phyloP scores from a whole-genome alignment of 2,329 filamentous ascomycete species.

The Penicillium expansum region DNA sequence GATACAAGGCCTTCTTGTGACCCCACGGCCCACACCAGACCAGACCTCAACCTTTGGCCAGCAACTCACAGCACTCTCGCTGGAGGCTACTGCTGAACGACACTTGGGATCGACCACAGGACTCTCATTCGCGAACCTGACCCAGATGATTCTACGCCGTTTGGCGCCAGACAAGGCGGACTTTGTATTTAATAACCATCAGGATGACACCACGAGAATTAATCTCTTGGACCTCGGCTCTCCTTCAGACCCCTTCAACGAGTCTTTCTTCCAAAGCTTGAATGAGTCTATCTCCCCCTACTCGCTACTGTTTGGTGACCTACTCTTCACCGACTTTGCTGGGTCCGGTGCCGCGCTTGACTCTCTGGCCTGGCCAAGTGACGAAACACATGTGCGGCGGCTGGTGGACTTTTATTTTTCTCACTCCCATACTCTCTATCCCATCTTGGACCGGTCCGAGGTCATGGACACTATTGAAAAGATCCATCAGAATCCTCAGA shows the following conservation, averaged over 20 bases:
- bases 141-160: conserved; percentile 43
- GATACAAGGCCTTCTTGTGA: not conserved
- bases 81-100: conserved; percentile 47
- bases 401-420: conserved; percentile 48
- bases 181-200: conserved; percentile 38
- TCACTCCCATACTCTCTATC: conserved; percentile 50
- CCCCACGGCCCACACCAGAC: not conserved
- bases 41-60: conserved; percentile 28
- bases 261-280: conserved; percentile 8
- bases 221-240: not conserved
- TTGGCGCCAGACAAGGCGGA: conserved; percentile 45
- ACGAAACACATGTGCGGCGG: conserved; percentile 28
- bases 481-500: not conserved
- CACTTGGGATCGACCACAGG: conserved; percentile 48
- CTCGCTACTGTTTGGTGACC: conserved; percentile 4
- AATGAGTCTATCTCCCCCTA: conserved; percentile 3
- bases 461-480: conserved; percentile 22
- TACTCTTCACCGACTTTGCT: not conserved
- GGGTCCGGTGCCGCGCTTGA: conserved; percentile 3
- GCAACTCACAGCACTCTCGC: conserved; percentile 41
- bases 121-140: conserved; percentile 46
- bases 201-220: conserved; percentile 14
- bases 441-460: conserved; percentile 40
- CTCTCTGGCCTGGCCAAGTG: conserved; percentile 6
- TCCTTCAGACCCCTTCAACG: conserved; percentile 17